A percentile compares a stretch with the other conserved stretches of the same genome.
These are phyloP conservation scores for Cryptococcus jaspeensis DNA, from an alignment of 1,284 basidiomycete species.

Conservation along the genomic window DNA sequence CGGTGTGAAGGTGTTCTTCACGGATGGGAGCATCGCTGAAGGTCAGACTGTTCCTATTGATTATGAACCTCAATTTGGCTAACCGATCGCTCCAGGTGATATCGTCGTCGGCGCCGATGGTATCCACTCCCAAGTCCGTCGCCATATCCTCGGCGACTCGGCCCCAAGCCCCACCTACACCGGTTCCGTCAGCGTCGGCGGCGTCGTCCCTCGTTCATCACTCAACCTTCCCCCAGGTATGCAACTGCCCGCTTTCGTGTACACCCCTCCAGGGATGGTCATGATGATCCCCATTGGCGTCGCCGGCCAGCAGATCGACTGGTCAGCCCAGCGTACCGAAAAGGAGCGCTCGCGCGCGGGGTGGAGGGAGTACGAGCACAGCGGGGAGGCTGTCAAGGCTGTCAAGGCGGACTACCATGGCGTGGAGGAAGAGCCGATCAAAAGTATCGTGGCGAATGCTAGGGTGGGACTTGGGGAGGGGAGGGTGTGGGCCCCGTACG, in stretches of 20 bases:
- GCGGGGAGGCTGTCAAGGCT: conserved; percentile 19
- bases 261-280: conserved; percentile 24
- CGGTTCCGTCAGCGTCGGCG: conserved; percentile 17
- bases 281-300: conserved; percentile 28
- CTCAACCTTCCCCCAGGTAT: conserved; percentile 9
- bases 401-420: conserved; percentile 15
- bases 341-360: conserved; percentile 16
- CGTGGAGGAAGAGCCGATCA: conserved; percentile 17
- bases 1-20: conserved; percentile 19
- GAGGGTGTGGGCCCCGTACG: conserved; percentile 25
- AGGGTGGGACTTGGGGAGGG: conserved; percentile 4
- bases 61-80: no score
- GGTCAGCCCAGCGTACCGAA: conserved; percentile 16
- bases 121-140: conserved; percentile 24
- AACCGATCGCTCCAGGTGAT: conserved; percentile 17
- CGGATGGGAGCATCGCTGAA: conserved; percentile 14
- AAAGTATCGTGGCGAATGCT: conserved; percentile 18
- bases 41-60: conserved; percentile 16
- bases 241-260: conserved; percentile 24
- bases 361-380: conserved; percentile 24
- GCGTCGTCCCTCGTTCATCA: conserved; percentile 14
- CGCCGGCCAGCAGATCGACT: conserved; percentile 19
- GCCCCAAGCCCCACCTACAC: conserved; percentile 18
- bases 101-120: conserved; percentile 27
- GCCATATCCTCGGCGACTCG: conserved; percentile 23